A percentile compares a stretch with the other conserved stretches of the same genome.
Conservation (phyloP, 148 eudicot species). For the Vaccinium macrocarpon region DNA sequence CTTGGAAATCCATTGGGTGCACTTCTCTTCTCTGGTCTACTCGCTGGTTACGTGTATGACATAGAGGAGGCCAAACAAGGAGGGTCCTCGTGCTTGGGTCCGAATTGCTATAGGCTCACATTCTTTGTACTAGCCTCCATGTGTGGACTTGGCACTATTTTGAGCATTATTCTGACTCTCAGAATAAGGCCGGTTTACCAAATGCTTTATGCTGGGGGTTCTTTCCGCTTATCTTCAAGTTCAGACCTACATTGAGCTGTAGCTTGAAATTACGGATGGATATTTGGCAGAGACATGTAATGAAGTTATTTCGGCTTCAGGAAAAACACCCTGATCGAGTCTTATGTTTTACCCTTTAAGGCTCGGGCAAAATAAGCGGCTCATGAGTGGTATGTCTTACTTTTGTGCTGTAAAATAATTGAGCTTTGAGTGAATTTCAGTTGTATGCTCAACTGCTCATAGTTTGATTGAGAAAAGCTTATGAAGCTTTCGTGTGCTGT, state of each 20-base stretch:
- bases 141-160: slow-evolving; percentile 65
- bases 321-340: neutral
- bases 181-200: slow-evolving; percentile 82
- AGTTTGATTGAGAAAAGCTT: neutral
- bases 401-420: neutral
- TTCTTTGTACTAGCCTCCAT: slow-evolving; percentile 73
- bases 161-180: slow-evolving; percentile 64
- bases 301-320: neutral
- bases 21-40: slow-evolving; percentile 71
- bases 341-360: neutral
- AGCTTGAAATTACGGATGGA: neutral
- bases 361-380: neutral
- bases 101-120: slow-evolving; percentile 76
- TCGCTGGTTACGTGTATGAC: slow-evolving; percentile 85
- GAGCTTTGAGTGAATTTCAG: neutral
- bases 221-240: slow-evolving; percentile 53
- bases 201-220: slow-evolving; percentile 87
- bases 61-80: slow-evolving; percentile 73
- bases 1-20: slow-evolving; percentile 89
- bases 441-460: neutral
- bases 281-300: neutral
- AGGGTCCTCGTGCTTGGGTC: slow-evolving; percentile 66
- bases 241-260: slow-evolving; percentile 15
- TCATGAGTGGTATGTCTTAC: neutral
- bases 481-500: slow-evolving; percentile 4